Base-by-base conservation (phyloP, 2,329 filamentous ascomycete genomes). In the Calonectria montana region DNA sequence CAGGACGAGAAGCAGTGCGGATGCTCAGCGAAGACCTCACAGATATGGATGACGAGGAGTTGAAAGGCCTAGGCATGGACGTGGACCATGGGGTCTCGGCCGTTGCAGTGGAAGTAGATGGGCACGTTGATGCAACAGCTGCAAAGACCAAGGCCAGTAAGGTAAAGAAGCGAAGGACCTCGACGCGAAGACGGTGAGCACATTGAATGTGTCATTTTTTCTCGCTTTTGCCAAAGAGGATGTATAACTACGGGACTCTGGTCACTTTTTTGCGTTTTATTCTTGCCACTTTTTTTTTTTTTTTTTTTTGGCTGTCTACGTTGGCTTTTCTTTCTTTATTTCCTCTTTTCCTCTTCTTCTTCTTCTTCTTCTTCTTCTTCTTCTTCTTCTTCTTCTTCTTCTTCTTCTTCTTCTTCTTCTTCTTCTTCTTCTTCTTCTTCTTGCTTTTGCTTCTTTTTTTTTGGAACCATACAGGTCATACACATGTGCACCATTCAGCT, bases 11-110 rank as follows among this genome's bases (percentile, higher is more conserved):
- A 67, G 91, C 93, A 1, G 84, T 87, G 41, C 85, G 89, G 31
- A 87, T 86, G 77, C 91, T 96, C 83, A 97, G 94, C 78, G 96
- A 98, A 82, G 94, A 96, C 77, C 88, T 98, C 25, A 97, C 94
- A 69, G 96, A 98, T 80, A 91, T 98, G 81, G 96, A 97, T 78
- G 96, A 98, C 75, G 95, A 97, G 64, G 94, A 96, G 83, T 87
- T 98, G 70, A 92, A 94, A 78, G 94, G 93, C 39, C 85, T 95
- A 39, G 88, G 85, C 39, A 86, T 87, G 61, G 88, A 90, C 74
- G 85, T 90, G 35, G 87, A 88, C 74, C 86, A 88, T 43, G 77
- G 76, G 31, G 80, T 81, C 27, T 70, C 73, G 41, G 78, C 81
- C 3, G 78, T 79, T 41, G 76, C 73, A 23, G 73, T 80, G 47